These are phyloP conservation scores for Stenogyne calaminthoides DNA, from an alignment of 305 asterid species.

Conservation along the genomic window DNA sequence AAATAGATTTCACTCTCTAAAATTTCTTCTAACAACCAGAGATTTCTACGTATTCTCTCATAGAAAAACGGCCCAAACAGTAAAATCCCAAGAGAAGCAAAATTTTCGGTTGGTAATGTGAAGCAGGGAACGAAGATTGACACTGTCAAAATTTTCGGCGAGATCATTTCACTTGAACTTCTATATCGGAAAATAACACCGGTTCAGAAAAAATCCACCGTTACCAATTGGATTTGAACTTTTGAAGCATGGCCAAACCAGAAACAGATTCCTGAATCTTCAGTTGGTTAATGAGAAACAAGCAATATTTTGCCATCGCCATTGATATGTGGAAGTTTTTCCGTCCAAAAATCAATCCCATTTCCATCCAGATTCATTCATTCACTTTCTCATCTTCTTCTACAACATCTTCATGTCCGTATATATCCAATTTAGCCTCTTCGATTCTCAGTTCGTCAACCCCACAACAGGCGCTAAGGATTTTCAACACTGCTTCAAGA, in stretches of 20 bases:
- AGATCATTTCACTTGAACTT: background rate
- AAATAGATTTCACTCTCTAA: too few species aligned
- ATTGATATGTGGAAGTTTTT: slow-evolving; percentile 50
- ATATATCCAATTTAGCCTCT: slow-evolving; percentile 44
- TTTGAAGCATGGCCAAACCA: background rate
- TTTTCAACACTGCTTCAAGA: slow-evolving; percentile 54
- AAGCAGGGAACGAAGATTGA: background rate
- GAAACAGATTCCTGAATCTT: background rate
- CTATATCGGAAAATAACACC: background rate
- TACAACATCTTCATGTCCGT: slow-evolving; percentile 43
- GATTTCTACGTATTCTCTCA: too few species aligned
- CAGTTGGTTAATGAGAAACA: slow-evolving; percentile 22
- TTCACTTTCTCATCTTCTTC: slow-evolving; percentile 34
- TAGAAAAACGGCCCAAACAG: too few species aligned
- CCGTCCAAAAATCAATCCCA: slow-evolving; percentile 43
- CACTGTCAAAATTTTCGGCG: background rate
- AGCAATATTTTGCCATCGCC: slow-evolving; percentile 15
- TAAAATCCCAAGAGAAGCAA: too few species aligned
- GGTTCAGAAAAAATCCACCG: background rate
- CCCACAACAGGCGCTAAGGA: slow-evolving; percentile 52
- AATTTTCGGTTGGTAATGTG: background rate
- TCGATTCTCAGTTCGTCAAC: slow-evolving; percentile 59
- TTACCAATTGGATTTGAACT: background rate
- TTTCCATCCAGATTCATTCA: slow-evolving; percentile 16
- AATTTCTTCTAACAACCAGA: too few species aligned